Evolutionary conservation across 2,329 filamentous ascomycete species (phyloP), one percentile per base, ranked within the genome.

Genomic region (Curvularia lunata): DNA sequence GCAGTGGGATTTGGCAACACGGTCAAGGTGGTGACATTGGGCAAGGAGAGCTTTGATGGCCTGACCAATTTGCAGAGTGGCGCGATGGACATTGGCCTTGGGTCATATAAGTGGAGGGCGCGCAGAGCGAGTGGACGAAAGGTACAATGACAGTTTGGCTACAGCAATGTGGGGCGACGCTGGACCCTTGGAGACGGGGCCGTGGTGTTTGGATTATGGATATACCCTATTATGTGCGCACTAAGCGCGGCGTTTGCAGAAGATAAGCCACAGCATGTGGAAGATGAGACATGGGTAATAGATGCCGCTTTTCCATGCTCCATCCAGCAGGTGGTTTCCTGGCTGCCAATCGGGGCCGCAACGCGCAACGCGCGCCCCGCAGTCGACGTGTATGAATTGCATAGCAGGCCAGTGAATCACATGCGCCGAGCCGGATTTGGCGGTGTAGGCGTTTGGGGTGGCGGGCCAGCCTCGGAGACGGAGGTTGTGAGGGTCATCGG

Each of bases 1-100:
- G 90, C 86, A 0, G 83, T 93, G 28, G 88, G 84, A 0, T 86
- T 92, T 58, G 91, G 90, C 12, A 90, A 92, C 64, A 81, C 86
- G 1, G 82, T 92, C 67, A 92, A 92, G 75, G 78, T 92, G 49
- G 83, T 92, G 54, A 86, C 85, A 1, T 79, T 89, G 5, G 89
- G 88, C 5, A 83, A 85, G 61, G 88, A 90, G 69, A 80, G 84
- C 30, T 90, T 89, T 65, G 85, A 88, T 46, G 67, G 63, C 12
- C 32, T 59, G 40, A 45, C 54, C 13, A 57, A 38, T 4, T 37
- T 59, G 5, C 62, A 64, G 13, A 61, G 56, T 23, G 48, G 59
- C 1, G 42, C 38, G 18, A 45, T 63, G 30, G 63, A 64, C 1
- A 53, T 56, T 28, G 64, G 62, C 2, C 48, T 56, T 23, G 62